Evolutionary conservation across 2,329 filamentous ascomycete genomes (phyloP).

Genomic region (Penicillium sp.): DNA sequence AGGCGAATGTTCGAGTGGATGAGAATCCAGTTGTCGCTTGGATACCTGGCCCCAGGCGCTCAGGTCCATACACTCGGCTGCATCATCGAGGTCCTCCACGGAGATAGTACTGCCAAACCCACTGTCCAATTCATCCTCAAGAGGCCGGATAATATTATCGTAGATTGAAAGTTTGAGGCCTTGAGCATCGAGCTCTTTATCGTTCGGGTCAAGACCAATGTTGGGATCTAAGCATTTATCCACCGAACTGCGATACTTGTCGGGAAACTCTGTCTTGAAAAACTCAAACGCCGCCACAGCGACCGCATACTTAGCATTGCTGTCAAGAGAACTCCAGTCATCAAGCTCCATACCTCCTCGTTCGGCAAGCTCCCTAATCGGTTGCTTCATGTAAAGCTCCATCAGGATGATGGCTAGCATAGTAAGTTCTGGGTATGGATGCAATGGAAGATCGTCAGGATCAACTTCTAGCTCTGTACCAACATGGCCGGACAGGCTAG

Average conservation of each 20-base stretch:
- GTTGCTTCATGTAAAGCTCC: conserved; percentile 13
- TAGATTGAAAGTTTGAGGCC: conserved; percentile 10
- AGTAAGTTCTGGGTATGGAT: conserved; percentile 13
- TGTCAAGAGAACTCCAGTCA: not conserved
- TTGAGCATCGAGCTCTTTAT: not conserved
- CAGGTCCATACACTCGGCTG: conserved; percentile 14
- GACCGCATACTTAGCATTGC: conserved; percentile 5
- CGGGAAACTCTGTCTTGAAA: conserved; percentile 13
- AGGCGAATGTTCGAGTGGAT: not conserved
- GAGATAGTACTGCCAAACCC: conserved; percentile 12
- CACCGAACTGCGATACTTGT: conserved; percentile 13
- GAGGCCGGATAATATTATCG: conserved; percentile 9
- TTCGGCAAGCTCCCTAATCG: conserved; percentile 6
- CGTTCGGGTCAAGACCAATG: conserved; percentile 9
- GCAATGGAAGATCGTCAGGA: conserved; percentile 15
- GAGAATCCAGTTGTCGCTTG: not conserved
- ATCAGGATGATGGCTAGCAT: conserved; percentile 16
- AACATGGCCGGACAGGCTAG: too few relatives aligned
- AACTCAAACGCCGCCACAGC: conserved; percentile 9
- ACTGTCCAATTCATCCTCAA: conserved; percentile 16
- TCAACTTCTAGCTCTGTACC: conserved; percentile 2
- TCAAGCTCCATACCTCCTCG: conserved; percentile 1
- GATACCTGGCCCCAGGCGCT: conserved; percentile 11
- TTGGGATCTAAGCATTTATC: conserved; percentile 16
- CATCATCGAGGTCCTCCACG: conserved; percentile 12